Conservation (phyloP, 2,329 filamentous ascomycete species). For the Penicillium sp. region DNA sequence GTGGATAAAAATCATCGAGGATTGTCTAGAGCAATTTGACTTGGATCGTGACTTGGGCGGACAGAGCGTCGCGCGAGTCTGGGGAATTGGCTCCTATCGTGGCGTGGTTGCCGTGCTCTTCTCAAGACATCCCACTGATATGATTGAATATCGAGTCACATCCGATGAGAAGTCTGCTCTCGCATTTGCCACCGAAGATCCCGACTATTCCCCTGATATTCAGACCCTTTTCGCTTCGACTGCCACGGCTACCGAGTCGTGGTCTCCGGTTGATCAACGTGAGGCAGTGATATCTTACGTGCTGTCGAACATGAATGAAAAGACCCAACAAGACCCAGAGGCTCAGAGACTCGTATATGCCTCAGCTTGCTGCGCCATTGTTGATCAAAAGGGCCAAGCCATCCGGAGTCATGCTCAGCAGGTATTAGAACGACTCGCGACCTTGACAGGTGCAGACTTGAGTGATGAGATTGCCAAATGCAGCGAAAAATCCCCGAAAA, state of each 20-base stretch:
- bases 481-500: constrained; percentile 8
- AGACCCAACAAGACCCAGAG: constrained; percentile 21
- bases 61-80: constrained; percentile 52
- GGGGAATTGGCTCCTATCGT: constrained; percentile 55
- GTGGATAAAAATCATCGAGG: constrained; percentile 36
- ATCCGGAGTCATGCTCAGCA: constrained; percentile 28
- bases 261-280: constrained; percentile 19
- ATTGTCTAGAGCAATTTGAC: constrained; percentile 48
- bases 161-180: constrained; percentile 48
- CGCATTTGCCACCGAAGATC: constrained; percentile 32
- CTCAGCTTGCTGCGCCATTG: constrained; percentile 38
- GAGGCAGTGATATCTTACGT: constrained; percentile 32
- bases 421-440: constrained; percentile 30
- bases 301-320: constrained; percentile 21
- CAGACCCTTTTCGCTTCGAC: constrained; percentile 12
- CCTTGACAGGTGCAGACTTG: constrained; percentile 32
- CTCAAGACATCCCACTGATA: constrained; percentile 58
- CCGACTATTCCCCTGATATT: constrained; percentile 14
- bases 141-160: constrained; percentile 57
- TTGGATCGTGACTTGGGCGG: constrained; percentile 53
- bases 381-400: constrained; percentile 25
- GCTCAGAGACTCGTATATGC: constrained; percentile 38
- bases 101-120: constrained; percentile 53
- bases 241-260: constrained; percentile 17
- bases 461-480: constrained; percentile 36